Evolutionary conservation across 768 basidiomycete genomes (phyloP).

Genomic region (Mrakia blollopis): DNA sequence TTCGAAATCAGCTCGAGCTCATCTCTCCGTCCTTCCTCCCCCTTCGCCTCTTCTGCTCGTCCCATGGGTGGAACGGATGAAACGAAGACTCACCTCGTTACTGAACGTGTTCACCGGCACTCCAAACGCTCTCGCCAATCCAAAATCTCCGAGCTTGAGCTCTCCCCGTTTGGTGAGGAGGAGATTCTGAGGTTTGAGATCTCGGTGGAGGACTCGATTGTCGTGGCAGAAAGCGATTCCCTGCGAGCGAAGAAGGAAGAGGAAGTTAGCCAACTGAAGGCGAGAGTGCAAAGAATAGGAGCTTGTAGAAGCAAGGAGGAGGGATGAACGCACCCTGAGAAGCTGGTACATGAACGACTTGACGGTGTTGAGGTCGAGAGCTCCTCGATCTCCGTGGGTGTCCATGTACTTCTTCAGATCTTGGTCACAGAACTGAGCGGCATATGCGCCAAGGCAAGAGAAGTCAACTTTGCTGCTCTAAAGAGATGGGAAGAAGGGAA

Average conservation of each 20-base stretch:
- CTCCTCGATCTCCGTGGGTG: slow-evolving; percentile 90
- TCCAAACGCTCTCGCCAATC: slow-evolving; percentile 92
- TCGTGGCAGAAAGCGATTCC: slow-evolving; percentile 98
- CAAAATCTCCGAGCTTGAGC: slow-evolving; percentile 95
- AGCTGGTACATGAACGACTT: slow-evolving; percentile 98
- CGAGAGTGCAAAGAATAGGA: background rate
- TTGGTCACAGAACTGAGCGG: slow-evolving; percentile 72
- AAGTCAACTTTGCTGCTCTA: background rate
- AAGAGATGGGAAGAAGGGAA: background rate
- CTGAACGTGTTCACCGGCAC: slow-evolving; percentile 99
- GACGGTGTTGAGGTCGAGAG: slow-evolving; percentile 58
- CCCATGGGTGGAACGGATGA: too few species aligned
- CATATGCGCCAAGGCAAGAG: background rate
- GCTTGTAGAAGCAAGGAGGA: background rate
- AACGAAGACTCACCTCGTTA: slow-evolving; percentile 64
- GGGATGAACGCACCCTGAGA: slow-evolving; percentile 45
- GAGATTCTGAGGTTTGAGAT: slow-evolving; percentile 96
- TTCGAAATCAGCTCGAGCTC: slow-evolving; percentile 3
- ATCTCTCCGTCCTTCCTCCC: background rate
- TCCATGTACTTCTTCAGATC: slow-evolving; percentile 99
- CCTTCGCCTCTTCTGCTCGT: background rate
- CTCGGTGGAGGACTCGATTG: slow-evolving; percentile 94
- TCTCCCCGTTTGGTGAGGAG: slow-evolving; percentile 96
- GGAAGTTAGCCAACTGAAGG: background rate
- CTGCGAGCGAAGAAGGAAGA: slow-evolving; percentile 46